phyloP scores from a whole-genome alignment of 495 filamentous ascomycete genomes.

The Hyaloscypha bicolor region DNA sequence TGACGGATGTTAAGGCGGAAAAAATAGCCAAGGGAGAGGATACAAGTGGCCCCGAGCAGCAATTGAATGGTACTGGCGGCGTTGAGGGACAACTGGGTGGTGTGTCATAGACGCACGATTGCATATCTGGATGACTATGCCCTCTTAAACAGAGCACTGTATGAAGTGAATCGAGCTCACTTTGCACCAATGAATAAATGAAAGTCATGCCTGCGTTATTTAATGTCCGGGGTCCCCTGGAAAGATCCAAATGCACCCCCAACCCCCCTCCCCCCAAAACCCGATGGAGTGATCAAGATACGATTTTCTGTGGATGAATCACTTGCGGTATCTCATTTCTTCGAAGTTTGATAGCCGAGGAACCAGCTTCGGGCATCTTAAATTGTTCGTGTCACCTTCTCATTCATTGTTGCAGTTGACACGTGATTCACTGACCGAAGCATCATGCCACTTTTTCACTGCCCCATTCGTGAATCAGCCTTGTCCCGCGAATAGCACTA shows the following conservation, averaged over 20 bases:
- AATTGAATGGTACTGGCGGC: conserved; percentile 26
- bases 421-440: neutral
- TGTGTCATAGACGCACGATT: neutral
- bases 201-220: neutral
- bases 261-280: neutral
- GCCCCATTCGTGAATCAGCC: neutral
- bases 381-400: neutral
- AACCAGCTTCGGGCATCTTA: neutral
- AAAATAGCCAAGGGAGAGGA: conserved; percentile 28
- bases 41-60: conserved; percentile 27
- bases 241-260: neutral
- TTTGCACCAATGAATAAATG: neutral
- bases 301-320: neutral
- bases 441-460: neutral
- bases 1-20: conserved; percentile 28
- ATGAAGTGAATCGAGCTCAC: neutral
- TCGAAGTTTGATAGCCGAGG: neutral
- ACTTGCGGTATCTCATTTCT: neutral
- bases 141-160: neutral
- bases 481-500: neutral
- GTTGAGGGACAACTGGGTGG: conserved; percentile 24
- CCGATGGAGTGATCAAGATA: neutral
- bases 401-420: neutral
- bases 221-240: neutral
- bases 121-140: neutral